Base-by-base conservation (phyloP, 2,329 filamentous ascomycete species). In the Drechslerella stenobrocha region DNA sequence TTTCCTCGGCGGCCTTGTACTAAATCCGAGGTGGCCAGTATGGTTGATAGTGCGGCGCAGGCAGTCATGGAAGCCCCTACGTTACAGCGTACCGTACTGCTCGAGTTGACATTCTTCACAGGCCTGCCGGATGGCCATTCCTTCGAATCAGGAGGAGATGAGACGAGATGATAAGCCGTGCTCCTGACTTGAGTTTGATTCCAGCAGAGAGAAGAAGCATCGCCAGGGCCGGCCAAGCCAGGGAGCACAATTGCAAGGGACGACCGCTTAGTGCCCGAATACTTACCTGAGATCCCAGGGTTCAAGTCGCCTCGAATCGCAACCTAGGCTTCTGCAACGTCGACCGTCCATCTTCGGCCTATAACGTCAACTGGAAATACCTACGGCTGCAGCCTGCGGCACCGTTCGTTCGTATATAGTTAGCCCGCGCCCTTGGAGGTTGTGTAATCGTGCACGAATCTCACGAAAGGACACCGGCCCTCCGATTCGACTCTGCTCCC, bases 211-310 rank as follows among this genome's bases (percentile, higher is more conserved):
- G 46, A 47, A 51, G 57, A 50, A 57, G 13, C 42, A 50, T 51
- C 32, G 23, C 20, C 37, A 23, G 20, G 50, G 55, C 15, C 9
- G 9, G 37, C 52, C 35, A 42, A 51, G 35, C 51, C 55, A 55
- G 63, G 63, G 55, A 67, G 47, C 20, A 48, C 55, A 67, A n/a
- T n/a, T n/a, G n/a, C n/a, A n/a, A n/a, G 50, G 63, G 60, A 44
- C 55, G 30, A 26, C 34, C 48, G 26, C 24, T 59, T 51, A n/a
- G n/a, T n/a, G n/a, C n/a, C n/a, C n/a, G n/a, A n/a, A n/a, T n/a
- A n/a, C n/a, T n/a, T n/a, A n/a, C n/a, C n/a, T n/a, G n/a, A n/a
- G n/a, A n/a, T n/a, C n/a, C n/a, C n/a, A n/a, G n/a, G n/a, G n/a
- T n/a, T n/a, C n/a, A n/a, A n/a, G n/a, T n/a, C n/a, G n/a, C n/a